phyloP scores from a whole-genome alignment of 345 rosid genomes.

The Cardamine resedifolia region DNA sequence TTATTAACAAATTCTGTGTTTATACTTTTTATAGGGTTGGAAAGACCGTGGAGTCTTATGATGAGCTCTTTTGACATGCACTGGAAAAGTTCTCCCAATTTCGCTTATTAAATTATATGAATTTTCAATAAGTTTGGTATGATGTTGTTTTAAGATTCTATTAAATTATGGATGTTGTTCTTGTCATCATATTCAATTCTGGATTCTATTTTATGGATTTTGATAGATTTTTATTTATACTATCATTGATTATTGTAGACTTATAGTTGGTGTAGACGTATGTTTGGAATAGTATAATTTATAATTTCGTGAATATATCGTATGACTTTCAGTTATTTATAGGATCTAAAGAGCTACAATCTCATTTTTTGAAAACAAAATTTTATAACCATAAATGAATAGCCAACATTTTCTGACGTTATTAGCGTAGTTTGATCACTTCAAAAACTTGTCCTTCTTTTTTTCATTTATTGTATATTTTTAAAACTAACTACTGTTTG shows the following conservation, averaged over 20 bases:
- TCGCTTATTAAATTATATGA: not conserved
- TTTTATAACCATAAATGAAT: too few species aligned
- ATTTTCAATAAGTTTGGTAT: conserved; percentile 3
- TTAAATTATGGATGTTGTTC: not conserved
- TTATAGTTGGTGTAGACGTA: not conserved
- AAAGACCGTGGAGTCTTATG: not conserved
- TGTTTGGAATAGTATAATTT: not conserved
- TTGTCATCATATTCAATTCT: not conserved
- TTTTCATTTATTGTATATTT: too few species aligned
- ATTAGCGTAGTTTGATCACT: too few species aligned
- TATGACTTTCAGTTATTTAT: not conserved
- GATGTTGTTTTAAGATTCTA: not conserved
- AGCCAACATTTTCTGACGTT: too few species aligned
- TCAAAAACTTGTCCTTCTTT: too few species aligned
- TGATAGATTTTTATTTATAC: not conserved
- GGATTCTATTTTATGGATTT: not conserved
- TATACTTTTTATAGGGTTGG: conserved; percentile 16
- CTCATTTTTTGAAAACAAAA: too few species aligned
- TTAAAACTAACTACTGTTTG: too few species aligned
- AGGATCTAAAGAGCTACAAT: not conserved
- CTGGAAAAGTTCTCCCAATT: not conserved
- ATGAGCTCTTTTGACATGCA: not conserved
- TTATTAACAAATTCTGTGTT: not conserved
- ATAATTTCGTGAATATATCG: not conserved
- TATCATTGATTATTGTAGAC: not conserved